Conservation (phyloP, 2,329 filamentous ascomycete species). For the Plenodomus lindquistii region DNA sequence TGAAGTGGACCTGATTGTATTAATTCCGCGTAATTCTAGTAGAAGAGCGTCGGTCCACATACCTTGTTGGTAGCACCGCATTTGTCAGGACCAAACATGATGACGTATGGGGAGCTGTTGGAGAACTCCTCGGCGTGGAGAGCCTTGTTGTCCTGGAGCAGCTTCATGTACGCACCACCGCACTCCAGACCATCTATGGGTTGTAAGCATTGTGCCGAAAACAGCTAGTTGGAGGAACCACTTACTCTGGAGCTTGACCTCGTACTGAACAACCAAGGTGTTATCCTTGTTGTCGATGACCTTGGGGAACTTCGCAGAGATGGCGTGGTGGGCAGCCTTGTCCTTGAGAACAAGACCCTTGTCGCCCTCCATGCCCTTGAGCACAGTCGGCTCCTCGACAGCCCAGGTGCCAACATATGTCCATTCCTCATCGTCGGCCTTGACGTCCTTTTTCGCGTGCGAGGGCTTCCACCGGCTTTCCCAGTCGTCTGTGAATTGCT, state of each 20-base stretch:
- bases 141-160: constrained; percentile 95
- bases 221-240: constrained; percentile 21
- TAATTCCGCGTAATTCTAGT: constrained; percentile 17
- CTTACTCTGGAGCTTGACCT: constrained; percentile 98
- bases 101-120: constrained; percentile 95
- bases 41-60: constrained; percentile 17
- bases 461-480: constrained; percentile 91
- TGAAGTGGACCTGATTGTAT: constrained; percentile 71
- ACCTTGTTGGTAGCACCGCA: constrained; percentile 99
- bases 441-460: constrained; percentile 91
- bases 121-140: constrained; percentile 97
- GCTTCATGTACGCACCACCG: constrained; percentile 98
- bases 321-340: constrained; percentile 95
- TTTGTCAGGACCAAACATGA: constrained; percentile 99
- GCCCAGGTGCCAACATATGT: constrained; percentile 96
- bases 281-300: constrained; percentile 97
- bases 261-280: constrained; percentile 96
- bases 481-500: constrained; percentile 98
- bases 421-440: constrained; percentile 82
- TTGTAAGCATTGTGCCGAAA: constrained; percentile 34
- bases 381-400: constrained; percentile 88
- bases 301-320: constrained; percentile 97
- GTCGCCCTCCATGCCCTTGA: constrained; percentile 92
- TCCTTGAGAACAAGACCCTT: constrained; percentile 99
- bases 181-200: constrained; percentile 85